Percentiles rank a stretch among this genome's conserved stretches.
Evolutionary conservation across 495 filamentous ascomycete genomes (phyloP).

Genomic region (Polyplosphaeria fusca): DNA sequence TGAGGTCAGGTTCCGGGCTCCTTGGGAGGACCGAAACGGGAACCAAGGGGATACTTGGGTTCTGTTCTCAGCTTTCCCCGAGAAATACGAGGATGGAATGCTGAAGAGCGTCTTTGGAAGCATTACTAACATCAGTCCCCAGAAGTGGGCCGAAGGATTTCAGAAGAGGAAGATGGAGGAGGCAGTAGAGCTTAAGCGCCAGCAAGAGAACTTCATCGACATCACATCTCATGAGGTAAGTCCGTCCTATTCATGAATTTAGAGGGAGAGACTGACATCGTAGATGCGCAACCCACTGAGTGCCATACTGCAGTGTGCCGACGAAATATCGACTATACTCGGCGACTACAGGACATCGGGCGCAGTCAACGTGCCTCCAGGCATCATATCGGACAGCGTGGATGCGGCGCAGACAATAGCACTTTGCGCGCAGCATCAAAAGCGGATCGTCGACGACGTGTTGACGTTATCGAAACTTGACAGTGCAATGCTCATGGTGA

Average conservation of each 20-base stretch:
- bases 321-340: slow-evolving; percentile 64
- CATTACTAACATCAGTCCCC: slow-evolving; percentile 46
- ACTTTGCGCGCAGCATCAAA: slow-evolving; percentile 73
- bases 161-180: slow-evolving; percentile 54
- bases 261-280: no score
- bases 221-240: slow-evolving; percentile 88
- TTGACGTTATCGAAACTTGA: slow-evolving; percentile 82
- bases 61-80: slow-evolving; percentile 66
- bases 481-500: slow-evolving; percentile 61
- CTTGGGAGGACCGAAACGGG: slow-evolving; percentile 57
- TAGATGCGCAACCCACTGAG: slow-evolving; percentile 80
- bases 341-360: slow-evolving; percentile 42
- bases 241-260: no score
- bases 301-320: slow-evolving; percentile 76
- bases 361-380: slow-evolving; percentile 22
- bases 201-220: slow-evolving; percentile 76
- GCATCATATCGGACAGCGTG: slow-evolving; percentile 58
- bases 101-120: slow-evolving; percentile 68
- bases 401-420: slow-evolving; percentile 74
- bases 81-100: slow-evolving; percentile 53
- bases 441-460: slow-evolving; percentile 76
- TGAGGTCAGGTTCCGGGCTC: slow-evolving; percentile 66
- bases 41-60: slow-evolving; percentile 65
- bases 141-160: slow-evolving; percentile 56
- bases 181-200: slow-evolving; percentile 45